These are phyloP conservation scores for Conticribra guillardii DNA, from an alignment of 108 stramenopile genomes.

Conservation along the genomic window DNA sequence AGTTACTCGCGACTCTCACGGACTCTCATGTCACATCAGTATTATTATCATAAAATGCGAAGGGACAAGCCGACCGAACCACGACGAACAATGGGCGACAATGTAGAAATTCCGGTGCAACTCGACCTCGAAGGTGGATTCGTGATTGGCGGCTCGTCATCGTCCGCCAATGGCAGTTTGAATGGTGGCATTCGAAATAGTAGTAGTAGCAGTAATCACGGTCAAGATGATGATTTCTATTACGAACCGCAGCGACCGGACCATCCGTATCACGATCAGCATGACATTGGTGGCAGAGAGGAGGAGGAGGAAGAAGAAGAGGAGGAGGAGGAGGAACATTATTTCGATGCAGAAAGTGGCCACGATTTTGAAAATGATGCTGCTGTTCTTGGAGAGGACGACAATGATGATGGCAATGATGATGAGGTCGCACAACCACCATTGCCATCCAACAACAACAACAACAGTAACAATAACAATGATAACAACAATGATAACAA, in stretches of 20 bases:
- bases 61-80: too few species aligned
- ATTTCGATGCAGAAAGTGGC: neutral
- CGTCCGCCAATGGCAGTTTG: too few species aligned
- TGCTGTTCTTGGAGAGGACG: neutral
- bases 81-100: neutral
- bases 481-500: too few species aligned
- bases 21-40: neutral
- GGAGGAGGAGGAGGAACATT: constrained; percentile 7
- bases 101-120: constrained; percentile 24
- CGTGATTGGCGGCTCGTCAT: neutral
- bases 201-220: too few species aligned
- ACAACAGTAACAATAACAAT: neutral
- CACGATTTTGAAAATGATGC: neutral
- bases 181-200: too few species aligned
- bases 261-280: neutral
- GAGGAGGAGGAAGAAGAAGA: neutral
- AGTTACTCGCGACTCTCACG: too few species aligned
- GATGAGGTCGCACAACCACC: neutral
- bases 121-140: constrained; percentile 31
- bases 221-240: neutral
- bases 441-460: neutral
- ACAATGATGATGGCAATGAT: constrained; percentile 5
- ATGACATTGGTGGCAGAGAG: neutral
- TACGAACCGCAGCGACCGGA: neutral
- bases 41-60: neutral